Conservation (phyloP, 2,329 filamentous ascomycete genomes). For the Diaporthe eres region DNA sequence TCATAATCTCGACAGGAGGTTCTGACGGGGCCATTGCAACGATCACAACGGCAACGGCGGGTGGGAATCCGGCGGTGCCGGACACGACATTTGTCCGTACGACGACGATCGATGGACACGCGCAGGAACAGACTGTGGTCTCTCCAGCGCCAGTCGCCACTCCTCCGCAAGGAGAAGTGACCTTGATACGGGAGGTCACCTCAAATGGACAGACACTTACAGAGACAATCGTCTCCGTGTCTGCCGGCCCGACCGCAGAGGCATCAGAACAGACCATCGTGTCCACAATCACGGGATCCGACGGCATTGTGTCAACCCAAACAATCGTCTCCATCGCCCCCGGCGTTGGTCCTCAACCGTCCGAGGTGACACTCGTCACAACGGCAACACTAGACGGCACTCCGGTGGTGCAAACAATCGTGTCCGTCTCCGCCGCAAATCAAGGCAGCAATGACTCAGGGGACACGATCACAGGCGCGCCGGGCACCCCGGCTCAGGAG, state of each 20-base stretch:
- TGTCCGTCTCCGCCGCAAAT: not conserved
- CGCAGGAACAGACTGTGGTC: slow-evolving; percentile 9
- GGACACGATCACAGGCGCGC: not conserved
- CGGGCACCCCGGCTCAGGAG: not conserved
- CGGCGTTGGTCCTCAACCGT: not conserved
- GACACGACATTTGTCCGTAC: slow-evolving; percentile 13
- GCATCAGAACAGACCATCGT: not conserved
- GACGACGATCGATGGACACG: not conserved
- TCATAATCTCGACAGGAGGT: not conserved
- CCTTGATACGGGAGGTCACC: slow-evolving; percentile 6
- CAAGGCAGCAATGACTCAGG: not conserved
- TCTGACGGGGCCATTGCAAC: not conserved
- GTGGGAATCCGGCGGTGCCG: not conserved
- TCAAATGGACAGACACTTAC: slow-evolving; percentile 1
- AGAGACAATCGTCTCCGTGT: slow-evolving; percentile 3
- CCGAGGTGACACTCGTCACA: not conserved
- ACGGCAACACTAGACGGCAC: not conserved
- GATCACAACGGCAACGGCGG: not conserved
- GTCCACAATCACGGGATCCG: not conserved
- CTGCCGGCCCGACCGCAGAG: not conserved
- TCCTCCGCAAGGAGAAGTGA: not conserved
- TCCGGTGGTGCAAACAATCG: not conserved
- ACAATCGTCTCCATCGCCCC: not conserved
- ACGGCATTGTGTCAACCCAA: not conserved
- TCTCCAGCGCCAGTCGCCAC: not conserved